These are phyloP conservation scores for Ceraceosorus bombacis DNA, from an alignment of 1,284 basidiomycete genomes.

Conservation along the genomic window DNA sequence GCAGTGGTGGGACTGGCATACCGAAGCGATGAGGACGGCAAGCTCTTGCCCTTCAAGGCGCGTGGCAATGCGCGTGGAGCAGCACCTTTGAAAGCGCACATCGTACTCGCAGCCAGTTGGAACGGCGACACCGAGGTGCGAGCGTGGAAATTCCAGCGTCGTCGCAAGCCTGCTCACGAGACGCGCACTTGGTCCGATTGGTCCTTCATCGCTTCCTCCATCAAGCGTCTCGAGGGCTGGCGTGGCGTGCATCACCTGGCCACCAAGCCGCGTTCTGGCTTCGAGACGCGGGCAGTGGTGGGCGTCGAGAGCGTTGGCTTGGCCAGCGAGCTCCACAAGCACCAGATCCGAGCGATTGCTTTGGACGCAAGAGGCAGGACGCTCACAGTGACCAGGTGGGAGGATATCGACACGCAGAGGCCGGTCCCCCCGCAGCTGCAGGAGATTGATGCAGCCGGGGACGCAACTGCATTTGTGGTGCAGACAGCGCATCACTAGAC, in stretches of 20 bases:
- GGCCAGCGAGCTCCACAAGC: not conserved
- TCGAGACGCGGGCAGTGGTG: not conserved
- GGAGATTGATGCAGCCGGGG: too few species aligned
- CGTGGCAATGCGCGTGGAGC: not conserved
- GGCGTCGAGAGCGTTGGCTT: not conserved
- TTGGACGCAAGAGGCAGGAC: not conserved
- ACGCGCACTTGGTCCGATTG: too few species aligned
- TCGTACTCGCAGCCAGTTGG: not conserved
- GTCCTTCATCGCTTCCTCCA: too few species aligned
- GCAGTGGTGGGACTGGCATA: conserved; percentile 1
- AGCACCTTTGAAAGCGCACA: not conserved
- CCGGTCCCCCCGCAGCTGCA: too few species aligned
- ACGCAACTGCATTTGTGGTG: too few species aligned
- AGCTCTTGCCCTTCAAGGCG: not conserved
- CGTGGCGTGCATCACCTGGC: not conserved
- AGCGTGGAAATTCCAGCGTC: not conserved
- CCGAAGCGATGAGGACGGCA: not conserved
- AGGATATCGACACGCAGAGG: not conserved
- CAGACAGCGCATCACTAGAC: too few species aligned
- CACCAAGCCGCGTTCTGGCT: not conserved
- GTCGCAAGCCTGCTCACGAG: not conserved
- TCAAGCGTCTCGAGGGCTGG: not conserved
- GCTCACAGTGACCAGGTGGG: not conserved
- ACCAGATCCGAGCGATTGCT: not conserved
- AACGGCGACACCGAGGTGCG: conserved; percentile 1